Conservation (phyloP, 1,284 basidiomycete species). For the Apiotrichum gracile region DNA sequence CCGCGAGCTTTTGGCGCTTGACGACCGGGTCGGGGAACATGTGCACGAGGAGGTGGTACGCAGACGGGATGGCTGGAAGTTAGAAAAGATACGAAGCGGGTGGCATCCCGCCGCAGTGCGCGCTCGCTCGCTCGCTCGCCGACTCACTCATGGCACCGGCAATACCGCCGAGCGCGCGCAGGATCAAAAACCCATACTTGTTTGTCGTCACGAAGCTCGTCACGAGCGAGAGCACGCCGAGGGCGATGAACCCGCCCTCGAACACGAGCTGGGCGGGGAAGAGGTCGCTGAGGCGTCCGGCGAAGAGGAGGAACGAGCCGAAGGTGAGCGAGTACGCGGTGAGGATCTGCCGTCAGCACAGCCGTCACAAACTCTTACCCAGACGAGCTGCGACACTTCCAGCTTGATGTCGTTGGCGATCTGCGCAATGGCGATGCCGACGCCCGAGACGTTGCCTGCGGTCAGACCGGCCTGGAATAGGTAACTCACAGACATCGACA, state of each 20-base stretch:
- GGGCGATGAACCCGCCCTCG: constrained; percentile 31
- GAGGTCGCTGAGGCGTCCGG: constrained; percentile 36
- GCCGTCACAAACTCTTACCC: constrained; percentile 21
- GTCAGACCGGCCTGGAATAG: neutral
- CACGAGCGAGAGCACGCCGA: constrained; percentile 33
- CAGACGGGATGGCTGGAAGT: constrained; percentile 1
- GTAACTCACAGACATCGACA: constrained; percentile 1
- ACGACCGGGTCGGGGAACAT: constrained; percentile 37
- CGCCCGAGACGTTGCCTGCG: constrained; percentile 26
- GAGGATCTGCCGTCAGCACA: constrained; percentile 21
- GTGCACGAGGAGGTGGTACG: constrained; percentile 29
- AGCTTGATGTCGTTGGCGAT: constrained; percentile 28
- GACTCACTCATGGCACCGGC: constrained; percentile 15
- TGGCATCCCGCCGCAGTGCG: too few species aligned
- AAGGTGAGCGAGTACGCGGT: constrained; percentile 35
- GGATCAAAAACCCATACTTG: constrained; percentile 44
- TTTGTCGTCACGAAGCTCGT: constrained; percentile 38
- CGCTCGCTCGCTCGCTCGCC: too few species aligned
- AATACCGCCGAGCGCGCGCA: constrained; percentile 41
- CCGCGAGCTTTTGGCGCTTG: constrained; percentile 32
- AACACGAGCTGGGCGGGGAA: constrained; percentile 40
- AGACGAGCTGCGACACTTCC: constrained; percentile 28
- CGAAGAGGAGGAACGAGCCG: constrained; percentile 38
- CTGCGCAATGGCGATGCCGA: constrained; percentile 30
- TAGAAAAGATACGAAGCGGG: too few species aligned